A percentile compares a stretch with the other conserved stretches of the same genome.
Conservation (phyloP, 2,329 filamentous ascomycete species). For the Sporothrix dimorphospora region DNA sequence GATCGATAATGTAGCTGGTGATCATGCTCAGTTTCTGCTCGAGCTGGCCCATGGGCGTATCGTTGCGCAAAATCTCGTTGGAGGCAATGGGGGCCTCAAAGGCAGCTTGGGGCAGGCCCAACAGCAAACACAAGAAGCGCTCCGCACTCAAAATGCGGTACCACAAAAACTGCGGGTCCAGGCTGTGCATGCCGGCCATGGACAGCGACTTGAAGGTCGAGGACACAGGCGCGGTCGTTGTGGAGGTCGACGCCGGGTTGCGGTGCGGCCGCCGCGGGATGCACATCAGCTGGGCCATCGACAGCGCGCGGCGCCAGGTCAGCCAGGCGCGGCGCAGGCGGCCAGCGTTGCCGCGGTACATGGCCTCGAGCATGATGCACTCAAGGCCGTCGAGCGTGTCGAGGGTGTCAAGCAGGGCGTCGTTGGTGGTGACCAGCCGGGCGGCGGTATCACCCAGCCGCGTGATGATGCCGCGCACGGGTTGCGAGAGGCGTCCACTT, state of each 20-base stretch:
- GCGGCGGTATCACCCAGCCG: slow-evolving; percentile 28
- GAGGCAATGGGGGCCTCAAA: slow-evolving; percentile 35
- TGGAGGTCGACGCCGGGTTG: slow-evolving; percentile 6
- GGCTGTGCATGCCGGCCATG: slow-evolving; percentile 21
- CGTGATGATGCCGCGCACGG: slow-evolving; percentile 18
- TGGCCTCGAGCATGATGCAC: slow-evolving; percentile 53
- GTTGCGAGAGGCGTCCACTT: slow-evolving; percentile 34
- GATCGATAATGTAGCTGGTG: slow-evolving; percentile 45
- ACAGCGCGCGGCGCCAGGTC: slow-evolving; percentile 49
- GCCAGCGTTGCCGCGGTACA: slow-evolving; percentile 52
- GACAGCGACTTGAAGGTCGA: not conserved
- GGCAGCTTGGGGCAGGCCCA: slow-evolving; percentile 50
- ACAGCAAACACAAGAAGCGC: slow-evolving; percentile 51
- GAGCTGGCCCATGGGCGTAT: slow-evolving; percentile 41
- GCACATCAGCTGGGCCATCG: slow-evolving; percentile 34
- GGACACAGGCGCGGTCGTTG: not conserved
- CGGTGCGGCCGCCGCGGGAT: slow-evolving; percentile 24
- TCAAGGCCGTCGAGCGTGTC: slow-evolving; percentile 53
- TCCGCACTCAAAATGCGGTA: slow-evolving; percentile 50
- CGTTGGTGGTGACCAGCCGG: slow-evolving; percentile 49
- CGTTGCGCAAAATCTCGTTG: slow-evolving; percentile 37
- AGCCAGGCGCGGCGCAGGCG: slow-evolving; percentile 52
- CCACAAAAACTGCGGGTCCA: slow-evolving; percentile 48
- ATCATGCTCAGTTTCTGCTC: slow-evolving; percentile 44
- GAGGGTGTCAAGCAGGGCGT: slow-evolving; percentile 49